Conservation (phyloP, 345 rosid genomes). For the Syzygium oleosum region DNA sequence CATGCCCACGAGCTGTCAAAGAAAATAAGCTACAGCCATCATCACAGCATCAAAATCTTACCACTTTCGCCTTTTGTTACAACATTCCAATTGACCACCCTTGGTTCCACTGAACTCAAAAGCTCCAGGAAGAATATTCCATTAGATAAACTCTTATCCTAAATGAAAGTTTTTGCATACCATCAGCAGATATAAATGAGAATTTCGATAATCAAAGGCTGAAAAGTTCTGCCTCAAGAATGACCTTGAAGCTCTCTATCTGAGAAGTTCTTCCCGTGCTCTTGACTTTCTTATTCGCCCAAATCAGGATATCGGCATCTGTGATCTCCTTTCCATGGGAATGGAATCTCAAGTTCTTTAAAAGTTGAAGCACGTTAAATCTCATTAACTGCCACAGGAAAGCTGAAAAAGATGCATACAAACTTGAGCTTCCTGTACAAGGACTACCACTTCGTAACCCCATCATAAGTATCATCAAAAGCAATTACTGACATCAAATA, state of each 20-base stretch:
- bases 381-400: conserved; percentile 95
- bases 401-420: conserved; percentile 40
- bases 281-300: conserved; percentile 72
- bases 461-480: neutral
- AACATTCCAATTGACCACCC: conserved; percentile 95
- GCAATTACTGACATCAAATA: neutral
- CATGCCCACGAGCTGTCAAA: neutral
- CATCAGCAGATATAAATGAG: neutral
- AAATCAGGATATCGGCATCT: conserved; percentile 65
- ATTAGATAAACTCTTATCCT: conserved; percentile 76
- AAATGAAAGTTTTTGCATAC: neutral
- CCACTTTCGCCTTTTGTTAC: conserved; percentile 95
- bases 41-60: conserved; percentile 7
- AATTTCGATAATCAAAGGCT: neutral
- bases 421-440: neutral
- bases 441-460: neutral
- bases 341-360: conserved; percentile 71
- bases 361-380: conserved; percentile 77
- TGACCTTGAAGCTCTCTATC: conserved; percentile 78
- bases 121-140: conserved; percentile 91
- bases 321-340: conserved; percentile 72
- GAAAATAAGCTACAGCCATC: neutral
- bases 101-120: conserved; percentile 81
- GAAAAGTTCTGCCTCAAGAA: neutral
- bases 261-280: conserved; percentile 50